phyloP scores from a whole-genome alignment of 768 basidiomycete species.

The Leccinum boreale region DNA sequence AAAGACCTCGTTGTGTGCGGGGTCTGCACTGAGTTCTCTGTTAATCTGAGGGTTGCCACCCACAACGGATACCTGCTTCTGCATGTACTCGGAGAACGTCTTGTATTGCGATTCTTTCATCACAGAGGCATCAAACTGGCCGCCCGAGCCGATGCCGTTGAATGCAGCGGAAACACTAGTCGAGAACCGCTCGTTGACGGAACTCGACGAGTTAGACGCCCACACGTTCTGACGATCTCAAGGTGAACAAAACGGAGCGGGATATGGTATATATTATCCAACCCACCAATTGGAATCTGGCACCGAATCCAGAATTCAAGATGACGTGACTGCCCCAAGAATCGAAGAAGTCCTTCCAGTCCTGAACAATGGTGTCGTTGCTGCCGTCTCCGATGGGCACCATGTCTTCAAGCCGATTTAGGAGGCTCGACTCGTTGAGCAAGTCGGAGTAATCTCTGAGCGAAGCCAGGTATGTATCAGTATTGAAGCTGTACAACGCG shows the following conservation, averaged over 20 bases:
- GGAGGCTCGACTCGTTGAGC: neutral
- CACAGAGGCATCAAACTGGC: too few relatives aligned
- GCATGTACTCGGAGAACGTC: too few relatives aligned
- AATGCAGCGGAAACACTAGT: neutral
- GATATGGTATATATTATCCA: neutral
- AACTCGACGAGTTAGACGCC: constrained; percentile 4
- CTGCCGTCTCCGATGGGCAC: constrained; percentile 2
- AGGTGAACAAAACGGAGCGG: neutral
- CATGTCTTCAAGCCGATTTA: neutral
- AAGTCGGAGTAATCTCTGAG: constrained; percentile 8
- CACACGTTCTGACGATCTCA: constrained; percentile 3
- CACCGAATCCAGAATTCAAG: neutral
- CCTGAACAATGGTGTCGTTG: neutral
- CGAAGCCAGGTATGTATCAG: constrained; percentile 8
- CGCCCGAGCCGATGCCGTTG: too few relatives aligned
- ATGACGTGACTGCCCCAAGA: constrained; percentile 4
- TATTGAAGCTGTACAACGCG: constrained; percentile 18
- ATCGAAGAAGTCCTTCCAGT: constrained; percentile 4
- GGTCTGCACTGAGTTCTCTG: constrained; percentile 2
- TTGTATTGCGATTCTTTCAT: too few relatives aligned
- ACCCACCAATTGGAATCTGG: neutral
- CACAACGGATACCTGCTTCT: constrained; percentile 1
- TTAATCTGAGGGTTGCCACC: constrained; percentile 1
- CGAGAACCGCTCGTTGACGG: constrained; percentile 7
- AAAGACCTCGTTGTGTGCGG: constrained; percentile 1